Evolutionary conservation across 805 yeast genomes (phyloP), one percentile per base, ranked within the genome.

Genomic region (Dipodascopsis tothii): DNA sequence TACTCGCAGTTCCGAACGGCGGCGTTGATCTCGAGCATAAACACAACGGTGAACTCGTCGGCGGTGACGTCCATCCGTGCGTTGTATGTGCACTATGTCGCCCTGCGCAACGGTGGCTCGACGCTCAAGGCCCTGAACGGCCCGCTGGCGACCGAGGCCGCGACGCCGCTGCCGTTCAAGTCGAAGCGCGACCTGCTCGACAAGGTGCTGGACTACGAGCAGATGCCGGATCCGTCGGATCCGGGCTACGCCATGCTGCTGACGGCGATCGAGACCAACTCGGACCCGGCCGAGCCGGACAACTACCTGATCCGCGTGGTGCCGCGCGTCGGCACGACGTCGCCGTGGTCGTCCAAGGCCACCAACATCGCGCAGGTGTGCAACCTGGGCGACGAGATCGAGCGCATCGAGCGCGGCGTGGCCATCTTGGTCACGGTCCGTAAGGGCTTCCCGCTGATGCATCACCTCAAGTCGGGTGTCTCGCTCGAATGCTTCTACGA

Each of bases 341-440:
- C 97, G 21, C 97, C 98, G 27, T 92, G 99, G 99, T 85, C 96
- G 6, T 88, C 97, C 11, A 92, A 92, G 68, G 99, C 99, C 21
- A 88, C 98, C 33, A 90, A 92, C 66, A 92, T 92, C 55, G 75
- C 88, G 41, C 77, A 80, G 44, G 94, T 84, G 44, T 85, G 95
- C 67, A 96, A 96, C 6, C 72, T 92, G 48, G 74, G 71, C 32
- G 70, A 72, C 17, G 74, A 72, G 48, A 71, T 92, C 39, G 84
- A 78, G 59, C 76, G 97, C 57, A 80, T 92, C 45, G 99, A 92
- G 70, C 78, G 98, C 60, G 99, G 98, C 46, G 56, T 81, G 51
- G 80, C 92, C 4, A 67, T 92, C 33, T 65, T 84, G 55, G 69
- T 92, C 56, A 73, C 78, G 51, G 81, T 80, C 23, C 74, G 81